Conservation (phyloP, 106 monocot genomes). For the Dioscorea alata region DNA sequence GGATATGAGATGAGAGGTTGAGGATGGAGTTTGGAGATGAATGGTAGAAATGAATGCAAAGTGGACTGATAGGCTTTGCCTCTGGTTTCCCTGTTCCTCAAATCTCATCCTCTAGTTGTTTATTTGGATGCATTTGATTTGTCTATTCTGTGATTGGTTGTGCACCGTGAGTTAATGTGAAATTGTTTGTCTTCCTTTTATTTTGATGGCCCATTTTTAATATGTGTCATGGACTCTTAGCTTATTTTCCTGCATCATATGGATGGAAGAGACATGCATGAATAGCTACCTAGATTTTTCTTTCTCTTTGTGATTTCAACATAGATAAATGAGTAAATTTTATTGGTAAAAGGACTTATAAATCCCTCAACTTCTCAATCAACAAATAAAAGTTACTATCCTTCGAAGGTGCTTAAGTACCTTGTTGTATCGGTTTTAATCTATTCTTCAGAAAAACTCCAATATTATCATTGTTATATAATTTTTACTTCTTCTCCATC, state of each 20-base stretch:
- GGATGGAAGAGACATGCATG: not conserved
- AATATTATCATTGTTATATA: too few relatives aligned
- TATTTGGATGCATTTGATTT: slow-evolving; percentile 4
- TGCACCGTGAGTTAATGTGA: not conserved
- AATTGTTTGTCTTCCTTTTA: not conserved
- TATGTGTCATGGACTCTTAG: too few relatives aligned
- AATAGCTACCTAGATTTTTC: too few relatives aligned
- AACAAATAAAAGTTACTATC: too few relatives aligned
- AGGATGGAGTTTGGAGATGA: slow-evolving; percentile 34
- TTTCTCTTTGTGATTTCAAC: too few relatives aligned
- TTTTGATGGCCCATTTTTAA: not conserved
- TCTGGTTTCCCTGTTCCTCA: not conserved
- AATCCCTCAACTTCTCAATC: too few relatives aligned
- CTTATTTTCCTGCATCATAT: not conserved
- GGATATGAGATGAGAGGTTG: slow-evolving; percentile 76
- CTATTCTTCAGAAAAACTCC: too few relatives aligned
- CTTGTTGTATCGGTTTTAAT: too few relatives aligned
- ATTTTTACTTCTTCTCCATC: too few relatives aligned
- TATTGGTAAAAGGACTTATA: too few relatives aligned
- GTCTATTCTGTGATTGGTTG: not conserved
- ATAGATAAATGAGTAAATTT: too few relatives aligned
- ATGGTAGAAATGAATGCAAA: slow-evolving; percentile 30
- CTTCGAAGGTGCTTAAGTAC: too few relatives aligned
- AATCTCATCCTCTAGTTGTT: not conserved
- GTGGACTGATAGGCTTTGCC: slow-evolving; percentile 13